Base-by-base conservation (phyloP, 1,284 basidiomycete species). In the Stereum hirsutum region DNA sequence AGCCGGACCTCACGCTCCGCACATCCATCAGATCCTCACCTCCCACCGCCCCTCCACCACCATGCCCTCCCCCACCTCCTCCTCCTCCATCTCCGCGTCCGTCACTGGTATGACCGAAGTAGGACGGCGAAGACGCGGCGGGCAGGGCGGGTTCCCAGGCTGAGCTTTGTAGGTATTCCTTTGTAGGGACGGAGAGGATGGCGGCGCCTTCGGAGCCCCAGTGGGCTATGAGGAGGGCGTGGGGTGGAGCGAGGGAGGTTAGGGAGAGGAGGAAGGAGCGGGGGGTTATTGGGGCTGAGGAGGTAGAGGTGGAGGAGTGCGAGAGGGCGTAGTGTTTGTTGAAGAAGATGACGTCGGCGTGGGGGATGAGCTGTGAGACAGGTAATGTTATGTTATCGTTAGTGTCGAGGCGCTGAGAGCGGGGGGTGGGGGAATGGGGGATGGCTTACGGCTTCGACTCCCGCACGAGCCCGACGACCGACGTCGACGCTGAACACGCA, bases 131-230 rank as follows among this genome's bases (percentile, higher is more conserved):
- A 33, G 40, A 35, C 19, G 41, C 33, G 40, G 46, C 21, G 26
- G 48, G 41, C 46, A 41, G 5, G 49, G 35, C 7, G 52, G 15
- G 24, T 52, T 45, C 15, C 85, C 84, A 88, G 2, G 78, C 79
- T 0, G 81, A 85, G 49, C 78, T 80, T 53, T 89, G 87, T 54
- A 88, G 84, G 58, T 89, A 89, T 52, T 89, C 86, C 49, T 74
- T 73, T 0, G 85, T 88, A 0, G 86, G 87, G 6, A 89, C 61
- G n/a, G 82, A 86, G 43, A 89, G 71, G 2, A 83, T 76, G 0
- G 86, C 87, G 1, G 81, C 81, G 6, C 85, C 85, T 36, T 84
- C 79, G 20, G 68, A 64, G 10, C 85, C 84, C 74, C 85, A 88
- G 54, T 87, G 69, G 5, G 80, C 83, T 23, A 89, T 71, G n/a